Evolutionary conservation across 371 early-diverging fungal species (phyloP).

Genomic region (Mucor ambiguus): DNA sequence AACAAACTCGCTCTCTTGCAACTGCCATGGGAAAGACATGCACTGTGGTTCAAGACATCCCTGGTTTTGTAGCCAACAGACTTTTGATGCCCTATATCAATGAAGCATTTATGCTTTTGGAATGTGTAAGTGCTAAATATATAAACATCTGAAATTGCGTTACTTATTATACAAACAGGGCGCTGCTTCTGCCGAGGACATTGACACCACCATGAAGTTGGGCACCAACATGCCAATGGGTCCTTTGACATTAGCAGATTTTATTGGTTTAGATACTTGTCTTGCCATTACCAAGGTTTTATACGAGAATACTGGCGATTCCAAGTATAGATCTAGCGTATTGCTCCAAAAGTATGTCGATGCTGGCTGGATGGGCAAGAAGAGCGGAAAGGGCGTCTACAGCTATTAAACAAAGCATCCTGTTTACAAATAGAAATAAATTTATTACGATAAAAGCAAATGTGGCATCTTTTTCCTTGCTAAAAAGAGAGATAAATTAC

Average conservation of each 20-base stretch:
- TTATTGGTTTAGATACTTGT: constrained; percentile 98
- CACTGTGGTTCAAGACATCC: constrained; percentile 87
- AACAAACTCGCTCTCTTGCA: constrained; percentile 77
- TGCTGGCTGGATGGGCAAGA: constrained; percentile 97
- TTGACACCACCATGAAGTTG: constrained; percentile 97
- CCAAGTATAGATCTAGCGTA: constrained; percentile 94
- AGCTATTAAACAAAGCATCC: constrained; percentile 47
- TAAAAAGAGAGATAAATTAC: background rate
- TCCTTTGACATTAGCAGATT: constrained; percentile 95
- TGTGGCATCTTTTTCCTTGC: background rate
- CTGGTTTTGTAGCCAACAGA: constrained; percentile 97
- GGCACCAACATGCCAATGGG: constrained; percentile 98
- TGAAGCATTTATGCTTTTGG: constrained; percentile 90
- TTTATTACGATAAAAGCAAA: background rate
- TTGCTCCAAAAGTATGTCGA: constrained; percentile 94
- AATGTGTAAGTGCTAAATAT: constrained; percentile 62
- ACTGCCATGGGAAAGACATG: constrained; percentile 91
- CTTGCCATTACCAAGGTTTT: constrained; percentile 95
- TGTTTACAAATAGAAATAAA: background rate
- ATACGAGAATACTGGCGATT: constrained; percentile 93
- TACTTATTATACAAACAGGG: constrained; percentile 55
- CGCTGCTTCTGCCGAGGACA: constrained; percentile 92
- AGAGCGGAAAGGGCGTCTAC: constrained; percentile 91
- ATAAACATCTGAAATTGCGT: background rate
- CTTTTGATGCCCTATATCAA: constrained; percentile 99